Evolutionary conservation across 148 eudicot species (phyloP).

Genomic region (Vaccinium corymbosum): DNA sequence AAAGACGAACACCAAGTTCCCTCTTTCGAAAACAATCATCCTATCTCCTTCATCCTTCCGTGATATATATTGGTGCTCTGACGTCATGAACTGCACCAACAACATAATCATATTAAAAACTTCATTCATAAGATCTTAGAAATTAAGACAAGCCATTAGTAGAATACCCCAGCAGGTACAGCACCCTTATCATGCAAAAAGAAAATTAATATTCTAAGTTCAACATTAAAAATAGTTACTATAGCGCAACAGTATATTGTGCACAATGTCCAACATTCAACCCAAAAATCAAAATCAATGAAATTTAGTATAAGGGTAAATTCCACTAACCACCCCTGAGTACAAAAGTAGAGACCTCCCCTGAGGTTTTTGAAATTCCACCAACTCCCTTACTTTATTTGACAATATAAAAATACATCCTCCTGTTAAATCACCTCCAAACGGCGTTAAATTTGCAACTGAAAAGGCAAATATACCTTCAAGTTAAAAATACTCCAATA

Average conservation of each 20-base stretch:
- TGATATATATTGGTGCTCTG: slow-evolving; percentile 85
- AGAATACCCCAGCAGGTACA: not conserved
- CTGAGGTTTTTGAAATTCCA: no score
- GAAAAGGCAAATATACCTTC: no score
- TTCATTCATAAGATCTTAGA: not conserved
- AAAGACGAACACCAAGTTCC: slow-evolving; percentile 85
- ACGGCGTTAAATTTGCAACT: no score
- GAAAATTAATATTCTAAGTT: not conserved
- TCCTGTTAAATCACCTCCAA: no score
- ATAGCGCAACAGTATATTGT: not conserved
- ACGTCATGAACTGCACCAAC: slow-evolving; percentile 85
- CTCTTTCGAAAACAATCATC: slow-evolving; percentile 78
- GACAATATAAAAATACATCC: no score
- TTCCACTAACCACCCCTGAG: no score
- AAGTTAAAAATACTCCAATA: no score
- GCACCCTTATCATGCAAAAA: not conserved
- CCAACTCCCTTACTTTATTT: no score
- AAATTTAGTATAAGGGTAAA: not conserved
- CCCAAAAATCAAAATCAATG: not conserved
- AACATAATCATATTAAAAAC: not conserved
- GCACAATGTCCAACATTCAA: not conserved
- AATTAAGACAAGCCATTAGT: not conserved
- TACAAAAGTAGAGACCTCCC: no score
- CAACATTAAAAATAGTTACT: not conserved
- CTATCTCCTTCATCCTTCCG: slow-evolving; percentile 89